phyloP scores from a whole-genome alignment of 2,329 filamentous ascomycete species.

The Karstenula rhodostoma region DNA sequence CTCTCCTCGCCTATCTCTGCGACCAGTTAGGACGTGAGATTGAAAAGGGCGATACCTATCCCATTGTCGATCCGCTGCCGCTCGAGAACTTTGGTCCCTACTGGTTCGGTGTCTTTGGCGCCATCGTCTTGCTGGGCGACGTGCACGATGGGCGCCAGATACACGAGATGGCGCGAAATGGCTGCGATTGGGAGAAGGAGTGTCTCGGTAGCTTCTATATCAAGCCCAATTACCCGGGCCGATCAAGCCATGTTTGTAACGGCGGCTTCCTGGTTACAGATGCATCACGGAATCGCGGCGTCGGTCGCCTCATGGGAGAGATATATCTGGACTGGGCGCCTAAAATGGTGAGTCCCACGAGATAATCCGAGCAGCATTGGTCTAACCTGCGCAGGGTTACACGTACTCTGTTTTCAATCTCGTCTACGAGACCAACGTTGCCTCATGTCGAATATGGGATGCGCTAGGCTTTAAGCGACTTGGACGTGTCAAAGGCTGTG shows the following conservation, averaged over 20 bases:
- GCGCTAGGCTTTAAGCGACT: constrained; percentile 91
- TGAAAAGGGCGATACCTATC: constrained; percentile 90
- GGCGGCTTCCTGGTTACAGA: constrained; percentile 61
- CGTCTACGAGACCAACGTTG: constrained; percentile 92
- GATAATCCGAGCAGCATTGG: background rate
- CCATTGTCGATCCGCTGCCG: constrained; percentile 80
- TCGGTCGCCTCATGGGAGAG: constrained; percentile 61
- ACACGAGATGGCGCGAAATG: constrained; percentile 54
- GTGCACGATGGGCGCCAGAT: constrained; percentile 64
- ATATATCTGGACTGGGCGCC: constrained; percentile 62
- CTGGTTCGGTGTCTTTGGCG: constrained; percentile 92
- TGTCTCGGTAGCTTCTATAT: constrained; percentile 93
- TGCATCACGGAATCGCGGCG: constrained; percentile 57
- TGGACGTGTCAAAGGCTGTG: constrained; percentile 71
- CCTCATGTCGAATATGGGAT: constrained; percentile 90
- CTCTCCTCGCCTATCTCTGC: constrained; percentile 78
- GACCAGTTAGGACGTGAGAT: constrained; percentile 90
- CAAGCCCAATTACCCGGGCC: constrained; percentile 91
- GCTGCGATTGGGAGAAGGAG: constrained; percentile 76
- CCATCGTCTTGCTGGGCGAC: constrained; percentile 84
- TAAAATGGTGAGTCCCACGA: constrained; percentile 49
- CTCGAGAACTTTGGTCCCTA: constrained; percentile 80
- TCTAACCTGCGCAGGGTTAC: constrained; percentile 67
- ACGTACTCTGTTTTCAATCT: constrained; percentile 94
- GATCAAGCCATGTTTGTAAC: constrained; percentile 88